These are phyloP conservation scores for Aquilaria sinensis DNA, from an alignment of 345 rosid genomes.

Conservation along the genomic window DNA sequence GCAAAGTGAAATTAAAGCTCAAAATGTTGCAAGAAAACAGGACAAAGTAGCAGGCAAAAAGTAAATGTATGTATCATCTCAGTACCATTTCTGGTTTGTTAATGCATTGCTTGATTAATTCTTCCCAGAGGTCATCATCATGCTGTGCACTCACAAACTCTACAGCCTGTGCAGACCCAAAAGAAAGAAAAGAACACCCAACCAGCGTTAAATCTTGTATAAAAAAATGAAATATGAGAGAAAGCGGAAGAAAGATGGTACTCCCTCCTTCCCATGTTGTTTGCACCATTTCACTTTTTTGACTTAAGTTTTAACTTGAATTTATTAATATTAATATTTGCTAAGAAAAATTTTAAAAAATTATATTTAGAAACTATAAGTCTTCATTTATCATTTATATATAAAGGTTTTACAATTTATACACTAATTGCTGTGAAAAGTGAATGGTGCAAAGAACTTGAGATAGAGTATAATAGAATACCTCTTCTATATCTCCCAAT, in stretches of 20 bases:
- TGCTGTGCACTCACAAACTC: constrained; percentile 97
- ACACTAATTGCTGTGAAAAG: no score
- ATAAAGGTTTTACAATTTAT: no score
- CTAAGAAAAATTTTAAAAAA: not conserved
- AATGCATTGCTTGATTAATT: constrained; percentile 87
- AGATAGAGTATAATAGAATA: constrained; percentile 14
- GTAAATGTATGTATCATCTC: not conserved
- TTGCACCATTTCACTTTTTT: no score
- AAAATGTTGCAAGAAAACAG: not conserved
- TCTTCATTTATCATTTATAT: no score
- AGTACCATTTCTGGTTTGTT: constrained; percentile 95
- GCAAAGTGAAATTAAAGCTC: constrained; percentile 14
- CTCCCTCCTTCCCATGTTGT: no score
- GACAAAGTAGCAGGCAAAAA: not conserved
- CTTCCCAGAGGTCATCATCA: constrained; percentile 99
- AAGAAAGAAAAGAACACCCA: constrained; percentile 9
- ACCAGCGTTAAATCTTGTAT: not conserved
- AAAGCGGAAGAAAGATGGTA: not conserved
- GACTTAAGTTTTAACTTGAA: no score
- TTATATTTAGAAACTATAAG: no score
- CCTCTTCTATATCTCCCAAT: constrained; percentile 98
- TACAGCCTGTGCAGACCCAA: constrained; percentile 71
- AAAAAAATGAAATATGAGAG: not conserved
- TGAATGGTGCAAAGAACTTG: no score
- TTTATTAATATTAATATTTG: no score